Evolutionary conservation across 1,139 yeast species (phyloP), one percentile per base, ranked within the genome.

Genomic region (Casaregolazyma lundiana): DNA sequence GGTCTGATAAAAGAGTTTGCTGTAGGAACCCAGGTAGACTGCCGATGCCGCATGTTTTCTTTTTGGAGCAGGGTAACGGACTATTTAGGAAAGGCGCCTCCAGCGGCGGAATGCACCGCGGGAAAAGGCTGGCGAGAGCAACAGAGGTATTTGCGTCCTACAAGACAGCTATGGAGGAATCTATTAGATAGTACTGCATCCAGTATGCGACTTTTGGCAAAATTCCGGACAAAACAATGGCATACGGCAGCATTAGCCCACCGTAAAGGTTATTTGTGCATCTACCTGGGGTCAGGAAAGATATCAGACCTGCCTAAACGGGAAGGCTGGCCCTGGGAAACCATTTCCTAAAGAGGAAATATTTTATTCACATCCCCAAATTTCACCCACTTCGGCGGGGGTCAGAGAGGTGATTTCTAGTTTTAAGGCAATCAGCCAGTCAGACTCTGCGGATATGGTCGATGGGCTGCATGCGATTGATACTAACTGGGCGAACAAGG

Each of bases 31-130:
- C 22, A 26, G 41, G n/a, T 18, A 7, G 26, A 22, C 13, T 11
- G 16, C 21, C 43, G 43, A 40, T 30, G 43, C 43, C 43, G 43
- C 34, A 40, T 40, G 43, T 30, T 40, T 40, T 40, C 43, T 40
- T 40, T 40, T 40, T 17, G 17, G 11, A 5, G 29, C 37, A 36
- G 37, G 36, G 43, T 38, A 38, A 38, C 17, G 8, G 22, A 26
- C 21, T 4, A 6, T 20, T 26, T 11, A 7, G 24, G 30, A 18
- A 20, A 5, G 13, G 4, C 5, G 35, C 35, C 7, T 32, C 17
- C 9, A 15, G 36, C 20, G 36, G 32, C n/a, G n/a, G n/a, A n/a
- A n/a, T n/a, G n/a, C n/a, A n/a, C n/a, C n/a, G n/a, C n/a, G n/a
- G n/a, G n/a, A n/a, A n/a, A n/a, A n/a, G n/a, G n/a, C n/a, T n/a